Evolutionary conservation across 169 alveolate genomes (phyloP).

Genomic region (Babesia ovata): DNA sequence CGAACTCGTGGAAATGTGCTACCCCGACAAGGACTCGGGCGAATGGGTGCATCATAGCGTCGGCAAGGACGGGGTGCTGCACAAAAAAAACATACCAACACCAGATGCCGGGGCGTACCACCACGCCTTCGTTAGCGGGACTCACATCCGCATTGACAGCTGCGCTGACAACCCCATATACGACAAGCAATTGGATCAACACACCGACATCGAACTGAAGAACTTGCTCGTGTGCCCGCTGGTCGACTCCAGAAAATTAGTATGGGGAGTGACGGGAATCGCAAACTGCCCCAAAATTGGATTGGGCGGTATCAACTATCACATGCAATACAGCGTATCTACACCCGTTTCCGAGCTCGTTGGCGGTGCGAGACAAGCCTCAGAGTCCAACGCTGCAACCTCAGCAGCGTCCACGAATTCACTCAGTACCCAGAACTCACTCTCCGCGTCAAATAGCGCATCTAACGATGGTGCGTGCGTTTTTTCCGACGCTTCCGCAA

Average conservation of each 20-base stretch:
- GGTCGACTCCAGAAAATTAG: conserved; percentile 31
- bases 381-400: conserved; percentile 1
- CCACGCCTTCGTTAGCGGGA: conserved; percentile 32
- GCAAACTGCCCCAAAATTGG: conserved; percentile 20
- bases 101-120: conserved; percentile 28
- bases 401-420: conserved; percentile 18
- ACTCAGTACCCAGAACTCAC: background rate
- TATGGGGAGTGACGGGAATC: conserved; percentile 66
- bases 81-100: conserved; percentile 46
- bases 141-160: conserved; percentile 26
- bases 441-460: background rate
- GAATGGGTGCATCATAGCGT: conserved; percentile 46
- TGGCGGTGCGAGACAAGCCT: background rate
- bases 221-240: conserved; percentile 62
- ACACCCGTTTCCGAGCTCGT: conserved; percentile 21
- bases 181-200: conserved; percentile 33
- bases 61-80: conserved; percentile 59
- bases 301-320: background rate
- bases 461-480: background rate
- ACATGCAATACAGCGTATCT: conserved; percentile 7
- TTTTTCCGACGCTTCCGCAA: background rate
- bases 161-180: conserved; percentile 21
- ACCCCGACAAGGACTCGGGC: conserved; percentile 50
- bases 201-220: conserved; percentile 42
- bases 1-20: conserved; percentile 58